Percentiles rank a stretch among this genome's conserved stretches.
These are phyloP conservation scores for Melaleuca quinquenervia DNA, from an alignment of 345 rosid genomes.

Conservation along the genomic window DNA sequence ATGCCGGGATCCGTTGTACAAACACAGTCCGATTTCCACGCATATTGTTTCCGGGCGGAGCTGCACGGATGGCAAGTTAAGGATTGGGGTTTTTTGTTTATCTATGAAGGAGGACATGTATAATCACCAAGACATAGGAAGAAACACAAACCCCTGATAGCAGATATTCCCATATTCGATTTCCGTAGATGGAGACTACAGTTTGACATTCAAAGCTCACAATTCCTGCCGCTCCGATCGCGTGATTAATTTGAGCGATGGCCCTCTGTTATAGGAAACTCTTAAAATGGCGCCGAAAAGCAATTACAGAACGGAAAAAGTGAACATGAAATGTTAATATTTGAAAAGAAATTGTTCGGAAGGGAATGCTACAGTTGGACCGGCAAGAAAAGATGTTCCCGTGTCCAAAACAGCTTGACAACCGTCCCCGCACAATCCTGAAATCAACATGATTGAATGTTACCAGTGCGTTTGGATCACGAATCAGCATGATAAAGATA, in stretches of 20 bases:
- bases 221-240: constrained; percentile 41
- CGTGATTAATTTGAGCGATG: constrained; percentile 43
- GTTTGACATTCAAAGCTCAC: constrained; percentile 35
- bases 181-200: constrained; percentile 22
- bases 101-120: neutral
- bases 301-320: neutral
- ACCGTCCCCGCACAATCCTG: constrained; percentile 31
- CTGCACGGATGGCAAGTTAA: constrained; percentile 11
- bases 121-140: neutral
- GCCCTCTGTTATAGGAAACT: constrained; percentile 17
- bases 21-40: constrained; percentile 36
- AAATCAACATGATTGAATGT: neutral
- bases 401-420: constrained; percentile 52
- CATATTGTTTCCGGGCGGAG: constrained; percentile 37
- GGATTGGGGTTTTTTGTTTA: neutral
- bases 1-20: constrained; percentile 7
- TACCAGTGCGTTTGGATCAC: neutral
- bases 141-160: constrained; percentile 35
- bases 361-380: constrained; percentile 42
- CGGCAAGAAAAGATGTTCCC: constrained; percentile 41
- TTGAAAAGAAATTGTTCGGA: neutral
- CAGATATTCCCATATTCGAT: constrained; percentile 32
- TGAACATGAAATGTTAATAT: neutral
- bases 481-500: neutral
- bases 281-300: neutral